These are phyloP conservation scores for Gloeopeniophorella convolvens DNA, from an alignment of 768 basidiomycete genomes.

Conservation along the genomic window DNA sequence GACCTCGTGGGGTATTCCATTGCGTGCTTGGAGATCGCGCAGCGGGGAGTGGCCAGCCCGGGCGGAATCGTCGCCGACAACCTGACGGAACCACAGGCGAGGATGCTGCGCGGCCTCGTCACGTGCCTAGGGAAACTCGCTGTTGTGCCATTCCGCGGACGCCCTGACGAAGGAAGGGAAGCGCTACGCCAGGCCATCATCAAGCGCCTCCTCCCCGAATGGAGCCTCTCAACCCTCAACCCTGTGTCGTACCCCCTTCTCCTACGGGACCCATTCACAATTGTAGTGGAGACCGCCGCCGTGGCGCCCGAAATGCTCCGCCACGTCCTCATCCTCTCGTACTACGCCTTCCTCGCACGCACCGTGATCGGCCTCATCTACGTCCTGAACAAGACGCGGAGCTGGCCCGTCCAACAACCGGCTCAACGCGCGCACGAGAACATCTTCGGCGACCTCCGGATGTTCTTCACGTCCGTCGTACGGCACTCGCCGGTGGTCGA, in stretches of 20 bases:
- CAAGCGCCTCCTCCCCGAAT: slow-evolving; percentile 85
- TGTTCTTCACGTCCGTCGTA: slow-evolving; percentile 89
- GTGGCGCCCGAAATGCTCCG: slow-evolving; percentile 86
- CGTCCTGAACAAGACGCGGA: slow-evolving; percentile 66
- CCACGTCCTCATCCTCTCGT: slow-evolving; percentile 81
- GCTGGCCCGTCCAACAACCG: slow-evolving; percentile 34
- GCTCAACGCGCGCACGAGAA: slow-evolving; percentile 54
- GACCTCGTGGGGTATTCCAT: slow-evolving; percentile 89
- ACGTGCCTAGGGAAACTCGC: slow-evolving; percentile 61
- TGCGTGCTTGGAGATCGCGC: slow-evolving; percentile 69
- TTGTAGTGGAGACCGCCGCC: slow-evolving; percentile 85
- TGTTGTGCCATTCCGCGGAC: slow-evolving; percentile 58
- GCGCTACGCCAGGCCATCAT: slow-evolving; percentile 80
- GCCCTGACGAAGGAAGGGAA: slow-evolving; percentile 69
- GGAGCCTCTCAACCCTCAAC: slow-evolving; percentile 80
- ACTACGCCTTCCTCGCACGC: slow-evolving; percentile 86
- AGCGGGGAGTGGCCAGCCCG: slow-evolving; percentile 54
- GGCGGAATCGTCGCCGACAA: slow-evolving; percentile 60
- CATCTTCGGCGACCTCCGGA: slow-evolving; percentile 77
- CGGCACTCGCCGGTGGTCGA: slow-evolving; percentile 86
- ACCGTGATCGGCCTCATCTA: slow-evolving; percentile 83
- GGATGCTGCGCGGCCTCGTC: slow-evolving; percentile 73
- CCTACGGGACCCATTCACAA: slow-evolving; percentile 82
- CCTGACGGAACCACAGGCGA: slow-evolving; percentile 68
- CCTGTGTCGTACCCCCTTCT: slow-evolving; percentile 83